Conservation (phyloP, 192 early-diverging fungal genomes). For the Chytriomyces sp. region DNA sequence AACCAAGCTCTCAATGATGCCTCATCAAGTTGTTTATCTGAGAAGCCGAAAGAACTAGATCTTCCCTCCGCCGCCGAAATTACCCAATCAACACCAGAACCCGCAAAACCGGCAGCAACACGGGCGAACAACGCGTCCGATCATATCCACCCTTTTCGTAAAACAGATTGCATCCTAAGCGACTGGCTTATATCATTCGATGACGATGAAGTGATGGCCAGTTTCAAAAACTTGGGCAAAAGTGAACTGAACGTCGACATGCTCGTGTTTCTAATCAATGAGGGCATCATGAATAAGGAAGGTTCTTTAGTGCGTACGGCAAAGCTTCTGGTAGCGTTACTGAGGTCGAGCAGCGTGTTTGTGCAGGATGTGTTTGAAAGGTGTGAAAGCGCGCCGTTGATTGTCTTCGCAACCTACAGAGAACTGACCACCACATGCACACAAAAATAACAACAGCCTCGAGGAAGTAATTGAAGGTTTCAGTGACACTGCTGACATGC, state of each 20-base stretch:
- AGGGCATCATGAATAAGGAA: background rate
- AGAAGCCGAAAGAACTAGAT: background rate
- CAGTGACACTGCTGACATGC: background rate
- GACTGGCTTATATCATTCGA: conserved; percentile 10
- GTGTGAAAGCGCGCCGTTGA: background rate
- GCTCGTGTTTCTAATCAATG: background rate
- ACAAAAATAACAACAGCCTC: background rate
- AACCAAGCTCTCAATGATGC: background rate
- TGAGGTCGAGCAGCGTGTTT: background rate
- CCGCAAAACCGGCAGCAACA: background rate
- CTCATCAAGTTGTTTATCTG: background rate
- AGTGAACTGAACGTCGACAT: background rate
- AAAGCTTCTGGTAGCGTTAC: background rate
- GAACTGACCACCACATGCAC: background rate
- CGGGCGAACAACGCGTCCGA: no score
- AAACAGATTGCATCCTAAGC: conserved; percentile 3
- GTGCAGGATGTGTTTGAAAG: background rate
- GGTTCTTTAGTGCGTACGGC: conserved; percentile 6
- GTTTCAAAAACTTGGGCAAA: background rate
- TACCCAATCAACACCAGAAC: background rate
- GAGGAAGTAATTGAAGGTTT: background rate
- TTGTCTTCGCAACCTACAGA: background rate
- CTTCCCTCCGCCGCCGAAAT: background rate
- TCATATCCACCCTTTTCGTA: background rate
- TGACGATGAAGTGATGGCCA: background rate